phyloP scores from a whole-genome alignment of 1,284 basidiomycete species.

The Ganoderma leucocontextum region DNA sequence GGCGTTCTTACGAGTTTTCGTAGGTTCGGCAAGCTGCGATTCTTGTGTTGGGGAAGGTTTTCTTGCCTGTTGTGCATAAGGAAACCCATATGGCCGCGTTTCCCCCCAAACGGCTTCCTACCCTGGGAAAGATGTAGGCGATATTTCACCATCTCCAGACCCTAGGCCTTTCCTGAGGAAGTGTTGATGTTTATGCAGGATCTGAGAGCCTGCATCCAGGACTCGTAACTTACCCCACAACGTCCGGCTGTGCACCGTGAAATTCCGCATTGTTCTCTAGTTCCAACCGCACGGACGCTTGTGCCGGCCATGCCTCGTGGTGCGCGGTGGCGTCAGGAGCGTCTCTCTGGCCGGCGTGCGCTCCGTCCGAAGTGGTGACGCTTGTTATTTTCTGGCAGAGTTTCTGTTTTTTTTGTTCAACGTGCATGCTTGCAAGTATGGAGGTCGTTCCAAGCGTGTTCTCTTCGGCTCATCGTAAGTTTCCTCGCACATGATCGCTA shows the following conservation, averaged over 20 bases:
- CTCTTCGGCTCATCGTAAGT: conserved; percentile 1
- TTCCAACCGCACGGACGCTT: neutral
- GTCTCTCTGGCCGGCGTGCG: neutral
- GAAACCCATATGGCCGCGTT: neutral
- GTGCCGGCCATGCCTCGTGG: neutral
- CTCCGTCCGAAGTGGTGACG: neutral
- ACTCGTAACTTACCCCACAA: neutral
- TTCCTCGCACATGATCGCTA: neutral
- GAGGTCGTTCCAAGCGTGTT: neutral
- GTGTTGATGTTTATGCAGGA: neutral
- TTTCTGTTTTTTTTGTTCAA: neutral
- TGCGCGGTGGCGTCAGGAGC: conserved; percentile 3
- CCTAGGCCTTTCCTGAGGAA: neutral
- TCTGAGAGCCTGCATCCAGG: no score
- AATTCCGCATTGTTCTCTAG: conserved; percentile 1
- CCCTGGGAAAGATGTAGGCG: neutral
- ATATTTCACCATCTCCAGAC: neutral
- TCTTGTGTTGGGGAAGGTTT: neutral
- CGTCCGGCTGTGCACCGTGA: neutral
- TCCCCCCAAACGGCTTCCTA: neutral
- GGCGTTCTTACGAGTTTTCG: neutral
- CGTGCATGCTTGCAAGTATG: neutral
- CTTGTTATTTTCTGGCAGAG: neutral
- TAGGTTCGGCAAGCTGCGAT: neutral
- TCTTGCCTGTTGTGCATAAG: neutral